Evolutionary conservation across 225 moss, liverwort and hornwort species (phyloP).

Genomic region (Pseudoscleropodium purum): DNA sequence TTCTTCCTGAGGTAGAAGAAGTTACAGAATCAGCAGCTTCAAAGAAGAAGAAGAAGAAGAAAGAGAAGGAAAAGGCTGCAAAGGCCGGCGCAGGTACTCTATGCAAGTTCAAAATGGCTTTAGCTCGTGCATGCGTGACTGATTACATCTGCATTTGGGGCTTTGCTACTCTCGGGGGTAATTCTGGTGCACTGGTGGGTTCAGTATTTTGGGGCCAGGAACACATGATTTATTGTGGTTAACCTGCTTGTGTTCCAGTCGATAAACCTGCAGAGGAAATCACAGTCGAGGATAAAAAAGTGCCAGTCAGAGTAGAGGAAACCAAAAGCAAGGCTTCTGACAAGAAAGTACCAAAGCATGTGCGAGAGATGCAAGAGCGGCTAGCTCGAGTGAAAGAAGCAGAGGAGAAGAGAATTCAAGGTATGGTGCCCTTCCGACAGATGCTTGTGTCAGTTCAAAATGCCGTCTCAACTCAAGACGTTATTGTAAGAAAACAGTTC

Average conservation of each 20-base stretch:
- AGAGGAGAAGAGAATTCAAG: constrained; percentile 77
- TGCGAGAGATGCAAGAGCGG: constrained; percentile 97
- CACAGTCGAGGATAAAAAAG: constrained; percentile 27
- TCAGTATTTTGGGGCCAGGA: background rate
- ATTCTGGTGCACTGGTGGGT: background rate
- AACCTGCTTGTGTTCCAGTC: constrained; percentile 24
- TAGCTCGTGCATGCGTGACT: background rate
- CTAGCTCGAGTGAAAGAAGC: constrained; percentile 82
- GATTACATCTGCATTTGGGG: background rate
- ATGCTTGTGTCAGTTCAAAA: background rate
- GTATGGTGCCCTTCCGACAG: background rate
- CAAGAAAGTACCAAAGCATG: constrained; percentile 88
- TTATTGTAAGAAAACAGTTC: background rate
- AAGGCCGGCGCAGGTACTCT: constrained; percentile 54
- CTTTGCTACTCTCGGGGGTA: background rate
- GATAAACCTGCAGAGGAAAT: constrained; percentile 55
- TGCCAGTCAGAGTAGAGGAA: constrained; percentile 48
- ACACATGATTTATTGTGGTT: background rate
- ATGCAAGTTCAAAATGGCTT: background rate
- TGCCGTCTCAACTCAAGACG: background rate
- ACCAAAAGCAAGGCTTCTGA: constrained; percentile 65
- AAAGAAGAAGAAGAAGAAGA: constrained; percentile 97
- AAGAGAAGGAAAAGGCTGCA: constrained; percentile 77
- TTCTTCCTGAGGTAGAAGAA: constrained; percentile 52
- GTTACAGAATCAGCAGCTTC: constrained; percentile 83